Base-by-base conservation (phyloP, 2,329 filamentous ascomycete species). In the Laburnicola sp. region DNA sequence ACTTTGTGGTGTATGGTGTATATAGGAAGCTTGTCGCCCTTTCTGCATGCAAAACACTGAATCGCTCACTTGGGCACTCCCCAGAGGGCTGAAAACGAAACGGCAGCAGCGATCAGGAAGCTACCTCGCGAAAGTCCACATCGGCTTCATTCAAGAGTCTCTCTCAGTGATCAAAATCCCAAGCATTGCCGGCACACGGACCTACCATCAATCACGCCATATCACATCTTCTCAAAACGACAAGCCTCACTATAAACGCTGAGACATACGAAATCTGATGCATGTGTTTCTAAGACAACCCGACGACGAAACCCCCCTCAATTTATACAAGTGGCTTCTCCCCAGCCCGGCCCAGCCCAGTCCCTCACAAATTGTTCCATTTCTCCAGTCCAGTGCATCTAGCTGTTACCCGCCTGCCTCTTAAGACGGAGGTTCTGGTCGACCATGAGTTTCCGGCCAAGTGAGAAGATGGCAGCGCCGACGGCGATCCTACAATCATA, bases 351-450 rank as follows among this genome's bases (percentile, higher is more conserved):
- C 48, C 25, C 45, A 47, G 37, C 52, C 51, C 56, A 54, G 38
- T 43, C 54, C 31, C 44, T 45, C 39, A 53, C n/a, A n/a, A n/a
- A n/a, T n/a, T 50, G 37, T 50, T 52, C 45, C 51, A 22, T 53
- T 51, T 27, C 35, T 39, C 30, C 10, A 36, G 40, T 41, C 42
- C 45, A 26, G 25, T 42, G 36, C 40, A 30, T 57, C 56, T 47
- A 47, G n/a, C n/a, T n/a, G 36, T 32, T 57, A 48, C 70, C 72
- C 57, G 74, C 74, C 63, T 90, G 86, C 72, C 91, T 87, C 74
- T 80, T 80, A 65, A 97, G 85, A 73, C 94, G 91, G 68, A 99
- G 88, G 68, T 88, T 95, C 84, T 93, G 93, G 82, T 99, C 94
- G 66, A 87, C 85, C 58, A 84, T 74, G 72, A 99, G 84, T 80